A percentile compares a stretch with the other conserved stretches of the same genome.
Evolutionary conservation across 108 stramenopile genomes (phyloP).

Genomic region (Fragilaria radians): DNA sequence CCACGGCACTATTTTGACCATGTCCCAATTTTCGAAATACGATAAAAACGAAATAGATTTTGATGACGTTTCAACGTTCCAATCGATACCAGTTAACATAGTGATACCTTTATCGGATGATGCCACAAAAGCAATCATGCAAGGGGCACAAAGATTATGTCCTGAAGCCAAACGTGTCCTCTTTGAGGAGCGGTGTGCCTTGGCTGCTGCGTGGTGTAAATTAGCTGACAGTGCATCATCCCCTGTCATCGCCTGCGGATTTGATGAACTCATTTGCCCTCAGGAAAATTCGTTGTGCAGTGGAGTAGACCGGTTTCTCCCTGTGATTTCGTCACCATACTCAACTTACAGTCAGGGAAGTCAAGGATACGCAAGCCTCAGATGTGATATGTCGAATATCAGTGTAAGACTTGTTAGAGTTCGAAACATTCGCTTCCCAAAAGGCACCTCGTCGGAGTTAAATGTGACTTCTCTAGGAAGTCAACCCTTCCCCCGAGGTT

Average conservation of each 20-base stretch:
- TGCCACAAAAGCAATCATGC: background rate
- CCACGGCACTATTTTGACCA: conserved; percentile 29
- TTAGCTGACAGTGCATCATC: conserved; percentile 24
- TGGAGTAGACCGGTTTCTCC: background rate
- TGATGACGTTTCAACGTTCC: conserved; percentile 19
- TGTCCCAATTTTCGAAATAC: conserved; percentile 23
- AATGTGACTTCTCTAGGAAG: background rate
- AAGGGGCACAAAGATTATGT: conserved; percentile 2
- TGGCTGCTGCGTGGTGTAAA: conserved; percentile 52
- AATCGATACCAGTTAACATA: conserved; percentile 36
- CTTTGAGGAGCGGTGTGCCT: conserved; percentile 29
- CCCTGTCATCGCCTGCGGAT: conserved; percentile 48
- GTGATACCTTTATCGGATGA: conserved; percentile 14
- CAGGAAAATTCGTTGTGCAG: conserved; percentile 1
- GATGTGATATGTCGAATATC: conserved; percentile 26
- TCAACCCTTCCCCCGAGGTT: background rate
- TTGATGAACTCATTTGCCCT: conserved; percentile 28
- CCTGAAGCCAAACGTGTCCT: background rate
- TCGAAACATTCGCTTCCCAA: background rate
- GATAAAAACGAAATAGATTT: background rate
- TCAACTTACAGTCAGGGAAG: conserved; percentile 6
- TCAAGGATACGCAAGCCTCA: conserved; percentile 50
- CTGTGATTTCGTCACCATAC: conserved; percentile 7
- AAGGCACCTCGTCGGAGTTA: background rate
- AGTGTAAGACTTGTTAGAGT: background rate